A percentile compares a stretch with the other conserved stretches of the same genome.
phyloP scores from a whole-genome alignment of 306 rosid species.

The Dryas alaskensis region DNA sequence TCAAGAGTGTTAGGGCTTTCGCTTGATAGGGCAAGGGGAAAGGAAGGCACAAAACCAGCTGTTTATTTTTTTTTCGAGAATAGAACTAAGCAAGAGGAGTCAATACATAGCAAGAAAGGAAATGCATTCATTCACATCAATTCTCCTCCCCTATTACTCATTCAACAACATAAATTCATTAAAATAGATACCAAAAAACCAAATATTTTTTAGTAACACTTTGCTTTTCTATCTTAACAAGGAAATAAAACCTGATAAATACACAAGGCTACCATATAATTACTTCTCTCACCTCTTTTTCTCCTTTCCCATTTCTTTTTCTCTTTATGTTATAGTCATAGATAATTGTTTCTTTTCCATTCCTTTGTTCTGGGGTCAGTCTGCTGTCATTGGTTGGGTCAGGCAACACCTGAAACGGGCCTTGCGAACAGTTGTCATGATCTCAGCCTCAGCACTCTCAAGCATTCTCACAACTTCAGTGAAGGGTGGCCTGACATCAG shows the following conservation, averaged over 20 bases:
- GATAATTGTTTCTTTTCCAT: constrained; percentile 35
- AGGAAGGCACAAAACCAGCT: too few species aligned
- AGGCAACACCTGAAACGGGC: constrained; percentile 98
- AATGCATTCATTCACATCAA: constrained; percentile 51
- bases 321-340: constrained; percentile 17
- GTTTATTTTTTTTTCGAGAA: too few species aligned
- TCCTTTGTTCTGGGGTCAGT: constrained; percentile 48
- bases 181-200: constrained; percentile 39
- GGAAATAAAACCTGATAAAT: constrained; percentile 53
- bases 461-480: constrained; percentile 86
- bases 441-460: constrained; percentile 85
- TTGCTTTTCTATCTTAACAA: constrained; percentile 33
- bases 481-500: constrained; percentile 89
- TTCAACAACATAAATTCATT: constrained; percentile 51
- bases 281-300: constrained; percentile 37
- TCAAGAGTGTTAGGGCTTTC: too few species aligned
- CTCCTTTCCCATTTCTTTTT: constrained; percentile 36
- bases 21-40: too few species aligned
- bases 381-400: constrained; percentile 84
- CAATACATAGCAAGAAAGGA: too few species aligned
- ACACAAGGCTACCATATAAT: constrained; percentile 53
- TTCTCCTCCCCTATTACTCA: constrained; percentile 52
- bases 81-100: too few species aligned
- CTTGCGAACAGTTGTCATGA: constrained; percentile 90
- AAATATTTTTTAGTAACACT: constrained; percentile 35